These are phyloP conservation scores for Gynandropsis gynandra DNA, from an alignment of 345 rosid genomes.

Conservation along the genomic window DNA sequence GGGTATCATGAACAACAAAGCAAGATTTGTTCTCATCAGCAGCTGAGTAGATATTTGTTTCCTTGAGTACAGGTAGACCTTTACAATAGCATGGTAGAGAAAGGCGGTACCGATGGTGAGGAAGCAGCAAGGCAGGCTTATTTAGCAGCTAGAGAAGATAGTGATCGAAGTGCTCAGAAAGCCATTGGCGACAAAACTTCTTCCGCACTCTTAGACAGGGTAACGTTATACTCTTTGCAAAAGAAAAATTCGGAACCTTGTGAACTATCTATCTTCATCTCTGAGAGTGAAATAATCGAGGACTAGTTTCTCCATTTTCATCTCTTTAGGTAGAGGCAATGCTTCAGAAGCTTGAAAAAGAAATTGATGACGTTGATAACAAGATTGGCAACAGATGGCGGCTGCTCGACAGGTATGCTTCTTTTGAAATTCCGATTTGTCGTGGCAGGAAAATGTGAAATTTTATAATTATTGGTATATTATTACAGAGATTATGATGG, in stretches of 20 bases:
- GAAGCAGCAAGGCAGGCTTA: conserved; percentile 77
- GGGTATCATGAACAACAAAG: too few species aligned
- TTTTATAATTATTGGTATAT: not conserved
- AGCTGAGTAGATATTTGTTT: not conserved
- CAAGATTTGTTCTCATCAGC: too few species aligned
- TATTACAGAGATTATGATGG: conserved; percentile 81
- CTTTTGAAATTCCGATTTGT: not conserved
- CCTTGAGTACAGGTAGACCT: conserved; percentile 48
- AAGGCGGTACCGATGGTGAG: conserved; percentile 75
- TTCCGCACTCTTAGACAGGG: conserved; percentile 70
- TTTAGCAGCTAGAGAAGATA: conserved; percentile 79
- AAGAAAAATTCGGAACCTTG: not conserved
- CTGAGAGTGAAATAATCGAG: conserved; percentile 6
- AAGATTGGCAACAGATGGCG: conserved; percentile 94
- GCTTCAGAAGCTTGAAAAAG: conserved; percentile 96
- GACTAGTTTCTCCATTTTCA: conserved; percentile 6
- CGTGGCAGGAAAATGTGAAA: not conserved
- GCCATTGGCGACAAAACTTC: conserved; percentile 68
- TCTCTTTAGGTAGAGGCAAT: conserved; percentile 71
- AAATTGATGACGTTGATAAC: conserved; percentile 94
- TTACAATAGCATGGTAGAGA: conserved; percentile 85
- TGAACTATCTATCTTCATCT: conserved; percentile 6
- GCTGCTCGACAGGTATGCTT: conserved; percentile 72
- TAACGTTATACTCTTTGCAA: conserved; percentile 19
- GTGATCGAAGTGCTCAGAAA: conserved; percentile 54